Base-by-base conservation (phyloP, 305 asterid genomes). In the Caryopteris hybrid region DNA sequence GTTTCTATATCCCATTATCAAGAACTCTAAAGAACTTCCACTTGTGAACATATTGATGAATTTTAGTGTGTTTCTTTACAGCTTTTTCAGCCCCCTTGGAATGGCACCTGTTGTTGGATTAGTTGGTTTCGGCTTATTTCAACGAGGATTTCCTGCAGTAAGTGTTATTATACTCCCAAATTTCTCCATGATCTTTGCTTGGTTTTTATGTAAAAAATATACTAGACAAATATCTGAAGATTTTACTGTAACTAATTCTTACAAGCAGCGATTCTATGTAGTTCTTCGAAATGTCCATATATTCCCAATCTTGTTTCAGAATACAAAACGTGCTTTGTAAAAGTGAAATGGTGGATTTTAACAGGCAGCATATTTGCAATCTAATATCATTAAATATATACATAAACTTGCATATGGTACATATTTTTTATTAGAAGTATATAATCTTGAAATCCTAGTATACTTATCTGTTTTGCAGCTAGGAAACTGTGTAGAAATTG, bases 61-160 rank as follows among this genome's bases (percentile, higher is more conserved):
- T 31, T 67, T 61, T 71, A 33, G 46, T 31, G 8, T 31, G 21
- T 68, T 56, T 47, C 41, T 72, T 48, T 64, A 48, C 95, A 94
- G 99, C 16, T 94, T 94, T 77, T 91, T 94, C 79, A 94, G 98
- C 69, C 99, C 99, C 65, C 99, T 94, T 27, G 96, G 96, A 53
- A 84, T 94, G 94, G 99, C 95, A 61, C 98, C 99, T 48, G 92
- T 91, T 10, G 96, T 94, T 60, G 97, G 97, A 74, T 82, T 94
- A 74, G 95, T 89, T 23, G 99, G 99, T 57, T 82, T 94, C 43
- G 99, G 99, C 78, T 75, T 94, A 76, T 94, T 94, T 76, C 96
- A 91, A 70, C 90, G 97, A 70, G 99, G 98, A 58, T 91, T 94
- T 82, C 96, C 99, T 34, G 80, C 80, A 42, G 99, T 93, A 77